These are phyloP conservation scores for Epichloe festucae DNA, from an alignment of 2,329 filamentous ascomycete genomes.

Conservation along the genomic window DNA sequence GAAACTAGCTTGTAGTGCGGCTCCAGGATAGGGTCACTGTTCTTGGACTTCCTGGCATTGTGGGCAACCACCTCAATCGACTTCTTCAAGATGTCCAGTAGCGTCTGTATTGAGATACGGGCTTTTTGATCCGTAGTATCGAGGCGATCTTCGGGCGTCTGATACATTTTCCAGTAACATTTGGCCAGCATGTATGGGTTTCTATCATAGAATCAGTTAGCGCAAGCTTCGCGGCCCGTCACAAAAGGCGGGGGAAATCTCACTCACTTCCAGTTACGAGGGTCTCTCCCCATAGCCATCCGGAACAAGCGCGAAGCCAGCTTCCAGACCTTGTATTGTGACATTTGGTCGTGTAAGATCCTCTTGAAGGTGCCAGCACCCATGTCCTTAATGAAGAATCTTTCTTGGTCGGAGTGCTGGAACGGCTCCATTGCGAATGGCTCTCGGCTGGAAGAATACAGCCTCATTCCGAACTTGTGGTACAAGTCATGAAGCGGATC, in stretches of 20 bases:
- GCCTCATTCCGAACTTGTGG: slow-evolving; percentile 46
- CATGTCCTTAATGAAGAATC: slow-evolving; percentile 41
- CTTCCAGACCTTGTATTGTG: slow-evolving; percentile 48
- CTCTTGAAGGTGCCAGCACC: slow-evolving; percentile 38
- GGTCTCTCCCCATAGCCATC: slow-evolving; percentile 40
- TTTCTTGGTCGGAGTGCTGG: slow-evolving; percentile 40
- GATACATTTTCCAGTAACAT: slow-evolving; percentile 52
- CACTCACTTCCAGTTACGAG: slow-evolving; percentile 44
- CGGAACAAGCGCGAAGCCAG: slow-evolving; percentile 43
- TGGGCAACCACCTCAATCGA: slow-evolving; percentile 38
- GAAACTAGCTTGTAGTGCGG: slow-evolving; percentile 87
- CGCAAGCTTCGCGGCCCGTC: background rate
- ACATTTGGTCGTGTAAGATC: slow-evolving; percentile 42
- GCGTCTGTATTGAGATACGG: slow-evolving; percentile 20
- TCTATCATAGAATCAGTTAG: slow-evolving; percentile 20
- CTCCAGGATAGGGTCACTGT: slow-evolving; percentile 69
- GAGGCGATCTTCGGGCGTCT: slow-evolving; percentile 31
- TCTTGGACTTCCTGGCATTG: slow-evolving; percentile 39
- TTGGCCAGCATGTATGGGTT: slow-evolving; percentile 49
- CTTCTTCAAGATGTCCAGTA: slow-evolving; percentile 38
- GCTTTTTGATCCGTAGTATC: slow-evolving; percentile 28
- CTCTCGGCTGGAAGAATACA: slow-evolving; percentile 49
- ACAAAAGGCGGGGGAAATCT: background rate
- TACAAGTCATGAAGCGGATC: slow-evolving; percentile 46
- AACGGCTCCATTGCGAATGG: slow-evolving; percentile 52